Base-by-base conservation (phyloP, 805 yeast genomes). In the Kodamaea kaohsiungensis region DNA sequence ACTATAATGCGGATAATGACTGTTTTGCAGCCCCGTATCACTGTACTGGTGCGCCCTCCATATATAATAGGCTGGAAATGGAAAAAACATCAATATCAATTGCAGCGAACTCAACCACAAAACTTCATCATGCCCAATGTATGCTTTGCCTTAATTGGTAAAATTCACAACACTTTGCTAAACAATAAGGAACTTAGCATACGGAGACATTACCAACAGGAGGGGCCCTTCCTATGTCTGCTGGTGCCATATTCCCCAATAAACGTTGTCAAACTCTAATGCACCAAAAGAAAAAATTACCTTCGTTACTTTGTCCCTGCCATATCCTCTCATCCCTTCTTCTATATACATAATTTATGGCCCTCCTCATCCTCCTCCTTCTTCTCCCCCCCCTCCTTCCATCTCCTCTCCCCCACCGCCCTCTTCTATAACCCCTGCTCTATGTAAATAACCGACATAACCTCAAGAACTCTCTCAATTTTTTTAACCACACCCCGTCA, bases 51-150 rank as follows among this genome's bases (percentile, higher is more conserved):
- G 16, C 45, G 45, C 45, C 45, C 25, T 3, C 8, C 13, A 4
- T 9, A 13, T 16, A n/a, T 9, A 15, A 22, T 7, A 7, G 25
- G 7, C 17, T 37, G 38, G 16, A 46, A 18, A 25, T 18, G 48
- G 48, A 46, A 27, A 27, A 46, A 46, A 46, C 16, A 25, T n/a
- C 48, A 46, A 46, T 43, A 43, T 30, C 38, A n/a, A 18, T 18
- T 46, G 48, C 48, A 46, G 38, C 35, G 48, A 45, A 45, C 39
- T 17, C 25, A 40, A 17, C 10, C 48, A 40, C 25, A 40, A 17
- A 38, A 38, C 42, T 7, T 3, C 17, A 4, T 17, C 42, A 15
- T n/a, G 42, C 42, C 42, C 19, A 38, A 30, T 8, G 35, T 30
- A 30, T 30, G 7, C 16, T 13, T 9, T 43, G 7, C 47, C 47